These are phyloP conservation scores for Hypsizygus marmoreus DNA, from an alignment of 768 basidiomycete genomes.

Conservation along the genomic window DNA sequence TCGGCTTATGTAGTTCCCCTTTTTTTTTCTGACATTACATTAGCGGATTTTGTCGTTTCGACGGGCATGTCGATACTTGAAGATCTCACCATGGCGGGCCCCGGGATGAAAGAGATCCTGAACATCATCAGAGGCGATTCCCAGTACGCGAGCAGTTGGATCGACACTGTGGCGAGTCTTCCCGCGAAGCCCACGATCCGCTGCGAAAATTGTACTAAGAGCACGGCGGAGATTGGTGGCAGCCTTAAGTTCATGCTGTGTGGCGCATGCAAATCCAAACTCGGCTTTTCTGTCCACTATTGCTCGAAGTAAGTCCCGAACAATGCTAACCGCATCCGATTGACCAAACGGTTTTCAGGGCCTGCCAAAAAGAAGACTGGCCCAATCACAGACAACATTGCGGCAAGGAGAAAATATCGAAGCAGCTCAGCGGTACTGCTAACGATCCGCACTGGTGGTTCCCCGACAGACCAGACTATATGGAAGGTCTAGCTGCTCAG, in stretches of 20 bases:
- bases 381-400: slow-evolving; percentile 16
- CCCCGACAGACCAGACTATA: slow-evolving; percentile 4
- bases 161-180: not conserved
- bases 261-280: slow-evolving; percentile 19
- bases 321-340: not conserved
- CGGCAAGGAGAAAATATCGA: slow-evolving; percentile 19
- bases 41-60: slow-evolving; percentile 13
- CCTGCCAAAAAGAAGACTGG: slow-evolving; percentile 21
- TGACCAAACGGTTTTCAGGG: slow-evolving; percentile 4
- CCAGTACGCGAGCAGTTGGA: not conserved
- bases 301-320: slow-evolving; percentile 16
- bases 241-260: slow-evolving; percentile 21
- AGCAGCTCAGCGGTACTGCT: slow-evolving; percentile 20
- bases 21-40: not conserved
- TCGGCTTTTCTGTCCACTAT: slow-evolving; percentile 18
- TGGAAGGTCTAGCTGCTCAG: not conserved
- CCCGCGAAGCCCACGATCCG: slow-evolving; percentile 17
- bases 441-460: slow-evolving; percentile 16
- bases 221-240: slow-evolving; percentile 16
- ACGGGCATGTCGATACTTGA: too few species aligned
- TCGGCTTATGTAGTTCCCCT: not conserved
- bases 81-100: too few species aligned
- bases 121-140: slow-evolving; percentile 11
- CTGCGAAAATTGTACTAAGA: too few species aligned
- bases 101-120: too few species aligned